Conservation (phyloP, 768 basidiomycete genomes). For the Mycena galericulata region DNA sequence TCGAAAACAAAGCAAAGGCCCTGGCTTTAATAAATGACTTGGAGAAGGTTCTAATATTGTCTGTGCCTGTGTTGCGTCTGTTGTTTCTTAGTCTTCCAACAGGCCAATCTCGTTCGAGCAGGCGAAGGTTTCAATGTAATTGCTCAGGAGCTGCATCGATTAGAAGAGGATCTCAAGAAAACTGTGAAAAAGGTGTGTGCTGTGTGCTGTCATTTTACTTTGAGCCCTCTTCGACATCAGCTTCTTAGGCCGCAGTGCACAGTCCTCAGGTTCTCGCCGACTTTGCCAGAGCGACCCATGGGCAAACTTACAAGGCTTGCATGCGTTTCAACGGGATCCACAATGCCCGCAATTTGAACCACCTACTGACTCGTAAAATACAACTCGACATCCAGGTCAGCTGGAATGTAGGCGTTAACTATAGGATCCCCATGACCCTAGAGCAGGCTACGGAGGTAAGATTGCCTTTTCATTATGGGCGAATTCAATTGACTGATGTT, state of each 20-base stretch:
- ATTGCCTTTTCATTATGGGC: too few species aligned
- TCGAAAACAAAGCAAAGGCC: not conserved
- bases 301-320: constrained; percentile 13
- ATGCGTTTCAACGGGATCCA: constrained; percentile 3
- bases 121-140: not conserved
- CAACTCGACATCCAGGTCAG: not conserved
- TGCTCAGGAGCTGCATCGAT: not conserved
- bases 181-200: constrained; percentile 8
- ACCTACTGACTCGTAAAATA: not conserved
- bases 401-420: constrained; percentile 14
- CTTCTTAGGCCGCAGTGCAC: not conserved
- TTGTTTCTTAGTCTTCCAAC: not conserved
- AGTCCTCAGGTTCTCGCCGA: not conserved
- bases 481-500: not conserved
- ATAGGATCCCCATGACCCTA: constrained; percentile 3
- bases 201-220: not conserved
- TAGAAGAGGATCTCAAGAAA: not conserved
- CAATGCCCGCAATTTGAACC: not conserved
- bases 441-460: not conserved
- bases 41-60: not conserved
- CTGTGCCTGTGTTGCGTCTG: not conserved
- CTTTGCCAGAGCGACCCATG: not conserved
- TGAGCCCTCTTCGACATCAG: not conserved
- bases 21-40: not conserved
- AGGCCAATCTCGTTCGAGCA: not conserved